Evolutionary conservation across 768 basidiomycete species (phyloP), one percentile per base, ranked within the genome.

Genomic region (Serendipita vermifera): DNA sequence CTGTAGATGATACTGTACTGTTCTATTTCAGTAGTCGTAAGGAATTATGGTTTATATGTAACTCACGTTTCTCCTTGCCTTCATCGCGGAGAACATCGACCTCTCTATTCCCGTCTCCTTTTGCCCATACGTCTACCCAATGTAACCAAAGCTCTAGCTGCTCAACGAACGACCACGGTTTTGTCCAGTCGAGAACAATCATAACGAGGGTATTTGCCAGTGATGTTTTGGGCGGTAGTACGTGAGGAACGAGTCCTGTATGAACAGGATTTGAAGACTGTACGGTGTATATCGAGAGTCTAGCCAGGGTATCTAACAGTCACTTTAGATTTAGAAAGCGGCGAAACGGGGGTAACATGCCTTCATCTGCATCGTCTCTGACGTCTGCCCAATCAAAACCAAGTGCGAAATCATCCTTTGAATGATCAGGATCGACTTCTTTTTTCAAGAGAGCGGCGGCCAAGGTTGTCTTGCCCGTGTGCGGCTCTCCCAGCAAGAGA

Each of bases 351-450:
- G 9, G 17, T 33, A 35, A 26, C 14, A 6, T 22, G 84, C 93
- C 93, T 80, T 96, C 92, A 64, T 96, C 93, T 3, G 81, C 91
- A 26, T 96, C 93, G 63, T 97, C 91, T 54, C 82, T 74, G 26
- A 96, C 79, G 64, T 96, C 87, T 3, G 87, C 77, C 77, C 89
- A 94, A 62, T 93, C 87, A 65, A 93, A 98, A 35, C 92, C 91
- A 61, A 97, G 67, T 0, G 90, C 88, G 69, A 93, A 85, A 62
- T 92, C 88, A 5, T 73, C 58, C 80, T 78, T 60, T 80, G 79
- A 61, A 77, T 77, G 43, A 68, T 71, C 57, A 78, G 79, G 57
- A 81, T 79, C 32, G n/a, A 67, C 64, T 9, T 78, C 72, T 67
- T 83, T 87, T 64, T 86, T 80, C 27, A 90, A 73, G 1, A 89